Conservation (phyloP, 306 rosid genomes). For the Ormosia semicastrata region DNA sequence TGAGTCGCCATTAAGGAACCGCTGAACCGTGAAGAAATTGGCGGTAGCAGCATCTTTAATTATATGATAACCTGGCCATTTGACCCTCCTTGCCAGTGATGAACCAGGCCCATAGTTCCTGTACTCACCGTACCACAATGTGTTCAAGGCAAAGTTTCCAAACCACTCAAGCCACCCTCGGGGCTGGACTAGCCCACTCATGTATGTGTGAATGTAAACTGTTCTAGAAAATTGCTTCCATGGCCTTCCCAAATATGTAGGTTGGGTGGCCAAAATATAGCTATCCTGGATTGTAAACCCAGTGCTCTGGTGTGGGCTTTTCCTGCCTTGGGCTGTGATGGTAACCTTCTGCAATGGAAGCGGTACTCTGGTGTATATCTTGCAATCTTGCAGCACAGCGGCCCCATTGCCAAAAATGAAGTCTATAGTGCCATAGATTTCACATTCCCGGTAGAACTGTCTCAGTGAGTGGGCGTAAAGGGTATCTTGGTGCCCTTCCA, state of each 20-base stretch:
- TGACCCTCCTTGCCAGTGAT: constrained; percentile 36
- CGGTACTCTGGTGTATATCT: constrained; percentile 71
- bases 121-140: constrained; percentile 90
- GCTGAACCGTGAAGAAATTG: constrained; percentile 48
- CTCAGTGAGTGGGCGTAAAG: constrained; percentile 80
- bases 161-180: constrained; percentile 88
- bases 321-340: constrained; percentile 81
- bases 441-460: constrained; percentile 79
- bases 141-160: constrained; percentile 69
- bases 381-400: constrained; percentile 74
- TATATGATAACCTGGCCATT: constrained; percentile 74
- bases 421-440: constrained; percentile 79
- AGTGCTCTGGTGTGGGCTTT: constrained; percentile 75
- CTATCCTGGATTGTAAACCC: constrained; percentile 77
- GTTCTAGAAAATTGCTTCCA: constrained; percentile 80
- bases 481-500: constrained; percentile 85
- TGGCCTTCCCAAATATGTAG: constrained; percentile 76
- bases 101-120: constrained; percentile 72
- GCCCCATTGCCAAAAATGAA: constrained; percentile 91
- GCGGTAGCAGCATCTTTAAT: constrained; percentile 51
- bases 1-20: constrained; percentile 50
- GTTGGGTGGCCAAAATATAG: constrained; percentile 62
- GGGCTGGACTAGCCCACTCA: constrained; percentile 75
- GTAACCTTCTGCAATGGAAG: constrained; percentile 77
- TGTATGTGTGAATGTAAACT: constrained; percentile 67